Base-by-base conservation (phyloP, 108 stramenopile genomes). In the Pseudonitzschia pungens region DNA sequence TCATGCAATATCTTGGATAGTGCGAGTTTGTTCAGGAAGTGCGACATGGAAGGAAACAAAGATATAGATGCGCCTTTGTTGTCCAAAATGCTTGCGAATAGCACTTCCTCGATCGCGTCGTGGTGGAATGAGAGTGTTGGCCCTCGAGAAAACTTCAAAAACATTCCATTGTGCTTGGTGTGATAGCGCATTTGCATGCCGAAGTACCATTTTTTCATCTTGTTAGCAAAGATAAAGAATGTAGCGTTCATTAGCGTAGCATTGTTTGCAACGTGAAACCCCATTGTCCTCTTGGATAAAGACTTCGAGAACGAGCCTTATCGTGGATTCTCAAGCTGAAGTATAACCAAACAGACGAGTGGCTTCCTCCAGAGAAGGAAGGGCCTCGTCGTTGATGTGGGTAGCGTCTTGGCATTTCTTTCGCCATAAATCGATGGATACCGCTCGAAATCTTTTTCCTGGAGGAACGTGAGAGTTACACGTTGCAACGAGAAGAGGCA, bases 361-460 rank as follows among this genome's bases (percentile, higher is more conserved):
- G 48, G 93, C 93, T 76, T 94, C 93, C 67, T 94, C 93, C 62
- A 94, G 54, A 33, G 83, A 87, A 5, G 93, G 93, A 10, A 94
- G 82, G 45, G 64, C 67, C 12, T 88, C 83, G 53, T 80, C 55
- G 55, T 85, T 65, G 29, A 58, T 45, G 76, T 83, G 51, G 0
- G 45, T 14, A 31, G 87, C 87, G 14, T 77, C 55, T 33, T 62
- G 57, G 62, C 87, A 88, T 20, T 84, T 80, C 16, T 78, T 72
- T 40, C 71, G 33, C 84, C 84, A 88, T 0, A 78, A 44, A 20
- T 80, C 74, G 8, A 78, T n/a, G 29, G 79, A 80, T n/a, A 72
- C 65, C 1, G 76, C 48, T 70, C 77, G 82, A 69, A 70, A 78
- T 69, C 77, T 83, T 24, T 69, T 74, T 48, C 81, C 52, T 45